These are phyloP conservation scores for Draba incana DNA, from an alignment of 345 rosid species.

Conservation along the genomic window DNA sequence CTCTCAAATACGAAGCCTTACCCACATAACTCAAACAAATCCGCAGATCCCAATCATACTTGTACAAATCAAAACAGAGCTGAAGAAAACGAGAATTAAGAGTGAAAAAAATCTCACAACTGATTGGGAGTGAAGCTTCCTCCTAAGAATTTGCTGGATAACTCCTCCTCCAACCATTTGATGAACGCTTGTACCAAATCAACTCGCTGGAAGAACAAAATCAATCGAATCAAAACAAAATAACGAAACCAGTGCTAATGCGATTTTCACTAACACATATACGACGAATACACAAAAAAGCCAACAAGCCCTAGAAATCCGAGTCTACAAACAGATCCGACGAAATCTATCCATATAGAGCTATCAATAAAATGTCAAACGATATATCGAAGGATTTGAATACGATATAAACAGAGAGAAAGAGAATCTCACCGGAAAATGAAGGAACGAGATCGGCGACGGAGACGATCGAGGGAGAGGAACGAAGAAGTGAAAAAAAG, in stretches of 20 bases:
- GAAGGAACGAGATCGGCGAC: conserved; percentile 39
- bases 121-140: conserved; percentile 70
- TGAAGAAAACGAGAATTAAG: not conserved
- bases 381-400: conserved; percentile 8
- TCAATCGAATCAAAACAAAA: not conserved
- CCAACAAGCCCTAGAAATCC: conserved; percentile 34
- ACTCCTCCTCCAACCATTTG: conserved; percentile 94
- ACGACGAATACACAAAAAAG: not conserved
- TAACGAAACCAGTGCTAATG: not conserved
- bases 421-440: conserved; percentile 35
- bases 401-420: not conserved
- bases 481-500: conserved; percentile 28
- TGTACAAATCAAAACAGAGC: not conserved
- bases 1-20: too few relatives aligned
- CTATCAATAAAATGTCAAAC: conserved; percentile 27
- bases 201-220: conserved; percentile 38
- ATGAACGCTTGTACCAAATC: conserved; percentile 44
- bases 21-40: too few relatives aligned
- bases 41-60: conserved; percentile 23
- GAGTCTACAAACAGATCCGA: conserved; percentile 39
- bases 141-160: conserved; percentile 86
- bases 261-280: not conserved
- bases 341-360: not conserved
- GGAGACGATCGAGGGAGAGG: conserved; percentile 36
- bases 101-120: conserved; percentile 49